Evolutionary conservation across 2,329 filamentous ascomycete species (phyloP).

Genomic region (Epichloe brachyelytri): DNA sequence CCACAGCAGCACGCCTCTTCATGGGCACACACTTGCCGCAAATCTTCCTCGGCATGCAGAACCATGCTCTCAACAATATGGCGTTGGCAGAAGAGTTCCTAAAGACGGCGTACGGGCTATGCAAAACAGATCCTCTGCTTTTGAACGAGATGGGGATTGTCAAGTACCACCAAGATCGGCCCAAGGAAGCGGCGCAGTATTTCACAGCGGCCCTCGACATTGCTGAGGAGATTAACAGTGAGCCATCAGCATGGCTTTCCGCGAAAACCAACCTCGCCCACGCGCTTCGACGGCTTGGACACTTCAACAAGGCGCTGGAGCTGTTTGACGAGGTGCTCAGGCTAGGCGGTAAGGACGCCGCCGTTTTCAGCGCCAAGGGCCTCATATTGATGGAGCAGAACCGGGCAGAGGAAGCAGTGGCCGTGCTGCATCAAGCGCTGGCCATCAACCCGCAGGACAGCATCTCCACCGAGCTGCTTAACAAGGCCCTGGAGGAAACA

Average conservation of each 20-base stretch:
- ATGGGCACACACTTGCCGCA: slow-evolving; percentile 95
- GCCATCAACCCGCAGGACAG: slow-evolving; percentile 69
- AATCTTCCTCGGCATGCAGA: slow-evolving; percentile 96
- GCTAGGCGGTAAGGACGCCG: slow-evolving; percentile 65
- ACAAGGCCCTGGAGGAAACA: slow-evolving; percentile 55
- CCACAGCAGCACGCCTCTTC: slow-evolving; percentile 84
- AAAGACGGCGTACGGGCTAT: slow-evolving; percentile 73
- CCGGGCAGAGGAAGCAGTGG: slow-evolving; percentile 62
- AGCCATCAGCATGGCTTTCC: slow-evolving; percentile 69
- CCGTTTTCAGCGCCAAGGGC: slow-evolving; percentile 71
- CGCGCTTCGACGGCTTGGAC: slow-evolving; percentile 60
- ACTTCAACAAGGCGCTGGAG: slow-evolving; percentile 57
- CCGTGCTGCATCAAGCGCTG: slow-evolving; percentile 72
- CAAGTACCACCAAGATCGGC: slow-evolving; percentile 80
- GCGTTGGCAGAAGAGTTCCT: slow-evolving; percentile 87
- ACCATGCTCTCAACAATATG: slow-evolving; percentile 92
- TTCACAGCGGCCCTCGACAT: slow-evolving; percentile 69
- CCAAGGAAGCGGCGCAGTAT: slow-evolving; percentile 60
- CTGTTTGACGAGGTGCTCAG: slow-evolving; percentile 83
- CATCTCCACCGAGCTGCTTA: slow-evolving; percentile 66
- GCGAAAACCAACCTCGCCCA: slow-evolving; percentile 85
- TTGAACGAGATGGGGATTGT: slow-evolving; percentile 94
- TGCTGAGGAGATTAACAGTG: slow-evolving; percentile 68
- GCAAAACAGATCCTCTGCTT: slow-evolving; percentile 74
- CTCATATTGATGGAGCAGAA: slow-evolving; percentile 71